Base-by-base conservation (phyloP, 352 stramenopile genomes). In the Globisporangium yorkense region DNA sequence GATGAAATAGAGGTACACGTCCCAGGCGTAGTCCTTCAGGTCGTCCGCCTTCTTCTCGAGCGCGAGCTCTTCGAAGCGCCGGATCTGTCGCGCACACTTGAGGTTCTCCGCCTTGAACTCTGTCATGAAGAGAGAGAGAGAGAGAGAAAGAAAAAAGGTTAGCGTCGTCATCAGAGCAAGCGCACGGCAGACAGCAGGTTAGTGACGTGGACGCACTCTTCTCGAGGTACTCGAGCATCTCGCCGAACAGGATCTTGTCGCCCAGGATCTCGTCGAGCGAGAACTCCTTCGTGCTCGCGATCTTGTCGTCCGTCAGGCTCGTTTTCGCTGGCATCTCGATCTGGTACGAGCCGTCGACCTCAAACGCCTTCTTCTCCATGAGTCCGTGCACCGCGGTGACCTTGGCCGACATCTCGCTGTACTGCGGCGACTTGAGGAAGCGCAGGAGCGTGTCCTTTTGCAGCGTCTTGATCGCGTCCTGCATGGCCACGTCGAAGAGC, bases 61-160 rank as follows among this genome's bases (percentile, higher is more conserved):
- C 33, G 80, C 77, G 54, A 94, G 74, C 59, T 90, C 77, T 59
- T 94, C 81, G 47, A 90, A 92, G 43, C 77, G 74, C 35, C 78
- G 71, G 66, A 94, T 90, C 60, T 92, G 81, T 3, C 82, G 79
- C 50, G 80, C 80, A 41, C 82, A 92, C 63, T 92, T 90, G 59
- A 92, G 73, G 62, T 92, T 92, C 63, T 92, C 80, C 29, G 82
- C 76, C 56, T 90, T 92, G 65, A 92, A 92, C 63, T 90, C 82
- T 92, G 62, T 37, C 8, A 13, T 4, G 35, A 40, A 40, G 35
- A 15, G 21, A 1, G 21, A 40, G 35, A 40, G 10, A 13, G 10
- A 40, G 1, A 10, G 9, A 8, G 12, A 15, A 37, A 10, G 9
- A 8, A 6, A 15, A 37, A n/a, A 56, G 9, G 7, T 24, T 1